Conservation (phyloP, 2,329 filamentous ascomycete genomes). For the Penicillium hordei region DNA sequence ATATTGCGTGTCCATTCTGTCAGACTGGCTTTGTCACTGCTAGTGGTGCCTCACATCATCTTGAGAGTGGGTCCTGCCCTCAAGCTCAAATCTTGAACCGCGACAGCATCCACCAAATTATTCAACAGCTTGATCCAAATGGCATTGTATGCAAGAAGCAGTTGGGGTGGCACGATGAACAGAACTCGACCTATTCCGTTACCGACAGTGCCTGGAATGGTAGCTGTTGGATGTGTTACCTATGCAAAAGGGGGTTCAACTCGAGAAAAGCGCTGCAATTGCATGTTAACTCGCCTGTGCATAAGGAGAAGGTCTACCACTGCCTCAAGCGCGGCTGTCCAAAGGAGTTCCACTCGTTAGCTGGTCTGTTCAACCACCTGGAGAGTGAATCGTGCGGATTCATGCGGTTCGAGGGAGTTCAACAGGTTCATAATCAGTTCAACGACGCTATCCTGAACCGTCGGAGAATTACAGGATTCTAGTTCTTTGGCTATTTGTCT, state of each 20-base stretch:
- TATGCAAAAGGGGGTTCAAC: conserved; percentile 53
- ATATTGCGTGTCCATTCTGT: conserved; percentile 59
- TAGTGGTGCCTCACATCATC: conserved; percentile 56
- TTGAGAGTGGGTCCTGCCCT: conserved; percentile 51
- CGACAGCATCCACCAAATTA: not conserved
- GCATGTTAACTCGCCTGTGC: conserved; percentile 56
- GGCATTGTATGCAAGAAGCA: not conserved
- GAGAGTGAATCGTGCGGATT: conserved; percentile 48
- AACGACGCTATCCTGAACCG: not conserved
- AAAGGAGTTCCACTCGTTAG: conserved; percentile 41
- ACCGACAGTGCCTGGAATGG: not conserved
- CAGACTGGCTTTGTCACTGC: conserved; percentile 47
- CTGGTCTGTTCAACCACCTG: conserved; percentile 47
- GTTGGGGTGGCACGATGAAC: not conserved
- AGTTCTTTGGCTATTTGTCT: not conserved
- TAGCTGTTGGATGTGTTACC: conserved; percentile 44
- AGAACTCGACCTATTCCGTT: not conserved
- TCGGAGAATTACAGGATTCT: not conserved
- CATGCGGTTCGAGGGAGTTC: conserved; percentile 44
- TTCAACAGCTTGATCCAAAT: not conserved
- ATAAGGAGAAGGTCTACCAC: conserved; percentile 50
- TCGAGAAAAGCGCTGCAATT: conserved; percentile 43
- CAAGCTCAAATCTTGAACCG: not conserved
- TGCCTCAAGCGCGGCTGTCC: conserved; percentile 43
- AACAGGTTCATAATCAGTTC: conserved; percentile 17